Conservation (phyloP, 176 grass and related monocot genomes). For the Poa pratensis region DNA sequence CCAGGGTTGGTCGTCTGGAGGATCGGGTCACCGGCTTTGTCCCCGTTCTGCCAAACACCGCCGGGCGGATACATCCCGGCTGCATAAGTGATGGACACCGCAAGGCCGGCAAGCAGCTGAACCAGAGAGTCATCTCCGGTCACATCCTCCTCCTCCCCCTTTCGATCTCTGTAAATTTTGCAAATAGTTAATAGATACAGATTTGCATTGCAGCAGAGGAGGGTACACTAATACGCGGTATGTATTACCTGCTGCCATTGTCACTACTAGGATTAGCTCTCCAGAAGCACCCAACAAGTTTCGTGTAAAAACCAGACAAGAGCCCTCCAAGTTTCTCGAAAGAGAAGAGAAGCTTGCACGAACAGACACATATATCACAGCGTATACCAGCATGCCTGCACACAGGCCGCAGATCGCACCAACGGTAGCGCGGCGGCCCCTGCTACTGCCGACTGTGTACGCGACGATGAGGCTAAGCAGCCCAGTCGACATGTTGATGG, state of each 20-base stretch:
- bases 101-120: constrained; percentile 40
- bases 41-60: constrained; percentile 36
- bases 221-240: too few relatives aligned
- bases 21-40: constrained; percentile 24
- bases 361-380: not conserved
- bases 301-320: rapidly evolving
- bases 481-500: not conserved
- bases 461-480: not conserved
- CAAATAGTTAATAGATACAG: too few relatives aligned
- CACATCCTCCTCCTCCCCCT: too few relatives aligned
- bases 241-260: too few relatives aligned
- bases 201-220: too few relatives aligned
- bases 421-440: not conserved
- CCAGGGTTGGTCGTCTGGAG: too few relatives aligned
- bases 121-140: not conserved
- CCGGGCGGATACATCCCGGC: constrained; percentile 46
- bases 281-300: too few relatives aligned
- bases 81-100: constrained; percentile 49
- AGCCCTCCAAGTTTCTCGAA: too few relatives aligned
- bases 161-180: too few relatives aligned
- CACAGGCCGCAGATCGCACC: not conserved
- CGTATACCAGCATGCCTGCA: not conserved
- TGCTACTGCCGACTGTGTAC: constrained; percentile 25
- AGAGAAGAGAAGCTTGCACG: too few relatives aligned
- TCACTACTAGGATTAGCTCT: too few relatives aligned